phyloP scores from a whole-genome alignment of 2,329 filamentous ascomycete species.

The Neoarthrinium moseri region DNA sequence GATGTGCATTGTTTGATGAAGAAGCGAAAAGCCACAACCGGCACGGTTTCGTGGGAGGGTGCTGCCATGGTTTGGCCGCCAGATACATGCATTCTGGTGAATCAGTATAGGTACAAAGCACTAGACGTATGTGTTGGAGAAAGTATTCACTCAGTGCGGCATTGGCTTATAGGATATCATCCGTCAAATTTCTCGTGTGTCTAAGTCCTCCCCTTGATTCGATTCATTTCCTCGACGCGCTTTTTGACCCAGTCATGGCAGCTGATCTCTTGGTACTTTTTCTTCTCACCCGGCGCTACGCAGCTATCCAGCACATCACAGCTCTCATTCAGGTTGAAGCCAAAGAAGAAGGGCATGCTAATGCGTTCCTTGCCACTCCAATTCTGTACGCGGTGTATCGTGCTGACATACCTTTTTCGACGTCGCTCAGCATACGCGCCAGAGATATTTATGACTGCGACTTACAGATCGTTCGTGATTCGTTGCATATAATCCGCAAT shows the following conservation, averaged over 20 bases:
- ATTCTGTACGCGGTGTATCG: constrained; percentile 38
- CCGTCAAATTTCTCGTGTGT: too few relatives aligned
- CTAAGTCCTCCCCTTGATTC: too few relatives aligned
- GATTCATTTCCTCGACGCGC: too few relatives aligned
- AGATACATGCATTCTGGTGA: too few relatives aligned
- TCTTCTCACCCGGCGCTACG: constrained; percentile 28
- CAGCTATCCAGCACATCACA: constrained; percentile 38
- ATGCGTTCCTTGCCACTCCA: constrained; percentile 33
- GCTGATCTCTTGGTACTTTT: constrained; percentile 36
- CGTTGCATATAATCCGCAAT: constrained; percentile 42
- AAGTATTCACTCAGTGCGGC: too few relatives aligned
- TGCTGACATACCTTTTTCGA: constrained; percentile 34
- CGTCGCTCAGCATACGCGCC: background rate
- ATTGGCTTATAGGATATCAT: too few relatives aligned
- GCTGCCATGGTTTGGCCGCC: too few relatives aligned
- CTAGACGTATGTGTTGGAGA: too few relatives aligned
- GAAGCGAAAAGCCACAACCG: too few relatives aligned
- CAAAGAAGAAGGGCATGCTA: constrained; percentile 40
- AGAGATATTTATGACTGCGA: background rate
- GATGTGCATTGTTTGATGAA: too few relatives aligned
- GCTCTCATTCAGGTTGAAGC: constrained; percentile 35
- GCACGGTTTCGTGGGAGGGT: too few relatives aligned
- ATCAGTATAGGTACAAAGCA: too few relatives aligned
- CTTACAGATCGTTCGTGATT: constrained; percentile 34
- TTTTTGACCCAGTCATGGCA: constrained; percentile 35